A percentile compares a stretch with the other conserved stretches of the same genome.
phyloP scores from a whole-genome alignment of 2,329 filamentous ascomycete species.

The Cytospora paraplurivora region DNA sequence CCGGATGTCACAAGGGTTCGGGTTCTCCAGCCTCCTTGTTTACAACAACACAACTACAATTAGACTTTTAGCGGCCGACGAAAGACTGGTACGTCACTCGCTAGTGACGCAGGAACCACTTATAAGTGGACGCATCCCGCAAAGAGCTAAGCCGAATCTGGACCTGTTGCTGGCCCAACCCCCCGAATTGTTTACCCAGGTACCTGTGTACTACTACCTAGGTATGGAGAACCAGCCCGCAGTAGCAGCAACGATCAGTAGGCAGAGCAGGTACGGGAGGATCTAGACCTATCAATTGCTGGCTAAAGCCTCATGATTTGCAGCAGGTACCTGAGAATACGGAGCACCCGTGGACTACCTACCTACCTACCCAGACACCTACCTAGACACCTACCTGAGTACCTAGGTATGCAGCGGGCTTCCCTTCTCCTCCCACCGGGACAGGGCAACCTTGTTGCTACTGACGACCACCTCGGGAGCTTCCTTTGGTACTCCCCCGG shows the following conservation, averaged over 20 bases:
- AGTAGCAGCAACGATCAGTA: neutral
- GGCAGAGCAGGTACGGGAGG: neutral
- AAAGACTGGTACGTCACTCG: constrained; percentile 22
- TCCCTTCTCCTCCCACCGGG: constrained; percentile 6
- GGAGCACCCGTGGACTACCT: no score
- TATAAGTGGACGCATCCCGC: constrained; percentile 12
- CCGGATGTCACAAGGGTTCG: neutral
- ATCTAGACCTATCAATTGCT: neutral
- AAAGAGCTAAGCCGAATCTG: constrained; percentile 10
- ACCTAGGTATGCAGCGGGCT: no score
- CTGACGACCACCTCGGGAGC: constrained; percentile 4
- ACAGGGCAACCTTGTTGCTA: constrained; percentile 10
- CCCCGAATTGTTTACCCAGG: constrained; percentile 23
- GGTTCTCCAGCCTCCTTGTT: neutral
- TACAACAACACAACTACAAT: neutral
- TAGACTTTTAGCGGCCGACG: neutral
- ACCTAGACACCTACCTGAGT: no score
- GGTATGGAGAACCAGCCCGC: neutral
- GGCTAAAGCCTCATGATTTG: constrained; percentile 6
- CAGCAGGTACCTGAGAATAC: neutral
- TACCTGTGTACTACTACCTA: neutral
- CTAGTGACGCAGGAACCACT: constrained; percentile 27
- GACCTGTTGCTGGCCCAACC: constrained; percentile 26
- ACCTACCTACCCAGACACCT: no score
- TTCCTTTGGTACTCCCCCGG: no score